These are phyloP conservation scores for Penicillium turbatum DNA, from an alignment of 495 filamentous ascomycete genomes.

Conservation along the genomic window DNA sequence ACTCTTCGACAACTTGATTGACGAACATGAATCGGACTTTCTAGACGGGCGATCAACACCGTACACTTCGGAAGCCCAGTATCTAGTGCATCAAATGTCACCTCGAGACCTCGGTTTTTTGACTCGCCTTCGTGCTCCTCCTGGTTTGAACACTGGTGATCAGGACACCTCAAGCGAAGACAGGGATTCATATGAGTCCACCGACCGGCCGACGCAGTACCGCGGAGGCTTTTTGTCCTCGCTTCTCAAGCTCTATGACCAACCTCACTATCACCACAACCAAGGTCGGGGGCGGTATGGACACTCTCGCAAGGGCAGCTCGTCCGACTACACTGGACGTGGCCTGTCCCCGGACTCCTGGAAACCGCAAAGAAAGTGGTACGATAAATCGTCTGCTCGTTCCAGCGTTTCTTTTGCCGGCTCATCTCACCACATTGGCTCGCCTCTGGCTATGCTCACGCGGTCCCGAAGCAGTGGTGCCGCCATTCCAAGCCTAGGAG, in stretches of 20 bases:
- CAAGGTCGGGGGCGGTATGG: conserved; percentile 29
- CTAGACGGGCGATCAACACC: conserved; percentile 30
- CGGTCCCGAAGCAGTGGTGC: conserved; percentile 43
- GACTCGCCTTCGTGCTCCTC: conserved; percentile 35
- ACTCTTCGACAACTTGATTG: conserved; percentile 24
- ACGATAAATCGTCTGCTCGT: conserved; percentile 52
- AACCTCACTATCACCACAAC: conserved; percentile 18
- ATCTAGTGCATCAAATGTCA: conserved; percentile 39
- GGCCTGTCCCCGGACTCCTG: conserved; percentile 38
- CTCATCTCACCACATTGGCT: conserved; percentile 43
- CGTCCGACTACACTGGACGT: conserved; percentile 29
- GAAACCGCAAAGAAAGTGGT: conserved; percentile 57
- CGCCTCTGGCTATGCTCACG: conserved; percentile 40
- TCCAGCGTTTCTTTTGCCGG: conserved; percentile 45
- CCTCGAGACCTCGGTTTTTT: conserved; percentile 33
- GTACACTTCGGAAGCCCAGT: conserved; percentile 32
- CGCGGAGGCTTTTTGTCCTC: conserved; percentile 73
- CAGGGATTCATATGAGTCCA: conserved; percentile 53
- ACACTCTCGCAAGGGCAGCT: conserved; percentile 33
- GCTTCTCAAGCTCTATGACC: conserved; percentile 70
- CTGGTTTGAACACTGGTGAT: conserved; percentile 48
- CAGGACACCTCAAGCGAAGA: conserved; percentile 58
- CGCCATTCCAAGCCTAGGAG: conserved; percentile 30
- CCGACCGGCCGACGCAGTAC: conserved; percentile 65
- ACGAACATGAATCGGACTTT: conserved; percentile 34